Base-by-base conservation (phyloP, 179 eudicot species). In the Amaranthus tricolor region DNA sequence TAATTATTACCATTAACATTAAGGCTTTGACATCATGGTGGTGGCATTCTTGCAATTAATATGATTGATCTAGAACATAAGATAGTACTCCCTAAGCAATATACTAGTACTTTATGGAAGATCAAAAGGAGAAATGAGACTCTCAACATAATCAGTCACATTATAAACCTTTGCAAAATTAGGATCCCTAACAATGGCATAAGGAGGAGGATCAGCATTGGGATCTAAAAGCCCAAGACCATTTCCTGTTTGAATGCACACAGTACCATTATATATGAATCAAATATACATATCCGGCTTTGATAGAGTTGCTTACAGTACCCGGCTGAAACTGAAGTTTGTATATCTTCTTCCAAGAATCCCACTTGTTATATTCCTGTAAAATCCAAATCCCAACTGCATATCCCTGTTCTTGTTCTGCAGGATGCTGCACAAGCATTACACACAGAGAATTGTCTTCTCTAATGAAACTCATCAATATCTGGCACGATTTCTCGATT, bases 121-220 rank as follows among this genome's bases (percentile, higher is more conserved):
- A 68, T 13, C 14, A 14, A 5, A 11, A 2, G 60, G 72, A 68
- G 72, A 68, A 10, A 53, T 45, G 53, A 68, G 61, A n/a, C 62
- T 53, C 60, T 40, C 61, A 8, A 70, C 73, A 70, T 70, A 70
- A 53, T 70, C 49, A 12, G 10, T 40, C 50, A 53, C 72, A 20
- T 68, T 48, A 14, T 66, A 66, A 10, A 66, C 70, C 56, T 66
- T 66, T 10, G 15, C 50, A 47, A 14, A 43, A 6, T 1, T 11
- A 7, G 51, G 71, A 67, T 67, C 21, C 17, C 31, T 15, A 20
- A 7, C 47, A 4, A 68, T 11, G 3, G 16, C 49, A 54, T 70
- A 31, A 16, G 61, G 15, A 54, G 44, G 73, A 20, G 61, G 73
- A 55, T 70, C 50, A 6, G 10, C 13, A 15, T 9, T 21, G 0